Percentiles rank a stretch among this genome's conserved stretches.
phyloP scores from a whole-genome alignment of 495 filamentous ascomycete genomes.

The Aspergillus ellipticus region DNA sequence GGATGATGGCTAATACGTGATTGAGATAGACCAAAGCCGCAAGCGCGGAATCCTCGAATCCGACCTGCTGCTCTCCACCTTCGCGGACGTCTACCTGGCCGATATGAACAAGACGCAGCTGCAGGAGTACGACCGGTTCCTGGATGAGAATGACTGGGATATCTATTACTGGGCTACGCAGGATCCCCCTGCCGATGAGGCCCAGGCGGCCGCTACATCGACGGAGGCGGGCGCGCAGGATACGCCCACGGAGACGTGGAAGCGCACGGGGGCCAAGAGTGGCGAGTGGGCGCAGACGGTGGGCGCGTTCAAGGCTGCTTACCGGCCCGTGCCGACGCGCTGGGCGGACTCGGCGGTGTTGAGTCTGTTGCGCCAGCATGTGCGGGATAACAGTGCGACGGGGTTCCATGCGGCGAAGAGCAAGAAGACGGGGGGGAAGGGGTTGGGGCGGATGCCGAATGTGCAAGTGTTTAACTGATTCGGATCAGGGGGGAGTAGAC shows the following conservation, averaged over 20 bases:
- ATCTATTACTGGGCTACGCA: slow-evolving; percentile 99
- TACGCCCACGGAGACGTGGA: slow-evolving; percentile 52
- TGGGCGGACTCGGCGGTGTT: slow-evolving; percentile 84
- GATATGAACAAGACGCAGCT: slow-evolving; percentile 72
- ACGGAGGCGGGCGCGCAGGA: slow-evolving; percentile 31
- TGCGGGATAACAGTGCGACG: slow-evolving; percentile 55
- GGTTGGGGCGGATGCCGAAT: slow-evolving; percentile 50
- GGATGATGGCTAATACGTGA: neutral
- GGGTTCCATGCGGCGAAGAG: slow-evolving; percentile 49
- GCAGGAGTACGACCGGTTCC: slow-evolving; percentile 82
- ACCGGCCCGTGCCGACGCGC: slow-evolving; percentile 78
- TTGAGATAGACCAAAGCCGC: slow-evolving; percentile 79
- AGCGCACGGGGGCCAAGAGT: slow-evolving; percentile 46
- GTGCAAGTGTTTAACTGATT: slow-evolving; percentile 46
- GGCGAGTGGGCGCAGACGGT: slow-evolving; percentile 98
- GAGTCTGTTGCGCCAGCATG: slow-evolving; percentile 72
- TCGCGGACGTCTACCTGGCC: slow-evolving; percentile 73
- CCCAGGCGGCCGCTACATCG: slow-evolving; percentile 23
- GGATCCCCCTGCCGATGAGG: slow-evolving; percentile 54
- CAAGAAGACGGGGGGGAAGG: slow-evolving; percentile 43
- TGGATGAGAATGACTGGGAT: slow-evolving; percentile 99
- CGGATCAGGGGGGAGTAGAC: neutral
- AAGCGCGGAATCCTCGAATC: slow-evolving; percentile 95
- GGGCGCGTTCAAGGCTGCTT: slow-evolving; percentile 89
- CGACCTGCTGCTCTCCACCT: slow-evolving; percentile 93